Evolutionary conservation across 306 rosid genomes (phyloP), one percentile per base, ranked within the genome.

Genomic region (Ormosia semicastrata): DNA sequence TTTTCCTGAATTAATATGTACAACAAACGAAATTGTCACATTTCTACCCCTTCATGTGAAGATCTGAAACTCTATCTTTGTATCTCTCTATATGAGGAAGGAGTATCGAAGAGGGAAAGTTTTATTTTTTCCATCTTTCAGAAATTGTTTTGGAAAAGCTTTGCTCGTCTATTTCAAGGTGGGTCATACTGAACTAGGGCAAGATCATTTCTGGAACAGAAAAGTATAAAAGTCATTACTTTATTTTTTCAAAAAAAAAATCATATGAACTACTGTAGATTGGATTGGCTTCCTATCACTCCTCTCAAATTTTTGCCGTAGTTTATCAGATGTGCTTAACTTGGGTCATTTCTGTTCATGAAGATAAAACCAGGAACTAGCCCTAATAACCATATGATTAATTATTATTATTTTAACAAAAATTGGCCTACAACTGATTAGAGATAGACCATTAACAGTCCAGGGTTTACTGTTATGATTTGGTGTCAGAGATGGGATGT

Each of bases 401-500:
- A 24, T 24, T 24, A 24, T 47, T 47, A n/a, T n/a, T n/a, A n/a
- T n/a, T n/a, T n/a, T n/a, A n/a, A n/a, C n/a, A 9, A 24, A 8
- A 36, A 14, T 30, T 64, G 54, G 10, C 54, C 40, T 77, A 12
- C 41, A 49, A 40, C 50, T 71, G 53, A 77, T 78, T 83, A 83
- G 18, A 39, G 54, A 66, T 8, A 54, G 39, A 76, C 8, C 24
- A 76, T 64, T 52, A 49, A 63, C 37, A n/a, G 24, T 59, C 3
- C 75, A 59, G 71, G 72, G 76, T 84, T 77, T 79, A 86, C 90
- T 92, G 93, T 92, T 90, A 64, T 69, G 97, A 92, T 92, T 81
- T 86, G 87, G 83, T 83, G 89, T 73, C 90, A 83, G 91, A 37
- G 86, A 89, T 87, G 81, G 84, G 92, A 92, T 84, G 86, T 81